Evolutionary conservation across 768 basidiomycete species (phyloP), one percentile per base, ranked within the genome.

Genomic region (Hydnum rufescens): DNA sequence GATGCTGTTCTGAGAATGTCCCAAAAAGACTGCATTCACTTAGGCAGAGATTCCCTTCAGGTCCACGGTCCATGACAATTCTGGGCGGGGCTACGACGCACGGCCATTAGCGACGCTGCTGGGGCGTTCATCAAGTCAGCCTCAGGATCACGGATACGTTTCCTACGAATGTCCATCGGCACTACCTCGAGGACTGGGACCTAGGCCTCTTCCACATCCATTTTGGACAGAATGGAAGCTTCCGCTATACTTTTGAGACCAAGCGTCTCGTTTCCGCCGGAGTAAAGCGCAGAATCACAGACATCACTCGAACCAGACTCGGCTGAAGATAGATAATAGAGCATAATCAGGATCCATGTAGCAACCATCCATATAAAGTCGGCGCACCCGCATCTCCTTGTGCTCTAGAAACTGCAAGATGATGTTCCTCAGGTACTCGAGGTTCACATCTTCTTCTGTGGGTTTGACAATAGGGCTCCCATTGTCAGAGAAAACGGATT

Each of bases 361-460:
- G 16, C 13, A 44, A 32, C n/a, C n/a, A n/a, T n/a, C n/a, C n/a
- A n/a, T n/a, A n/a, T n/a, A 4, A 3, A 19, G n/a, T 16, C 4
- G 8, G 69, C 86, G 63, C 61, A 90, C 90, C 67, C 95, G 74
- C 90, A 96, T 96, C 64, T 97, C 90, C 63, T 93, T 90, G 67
- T 96, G 86, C 63, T 99, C 95, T 49, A 99, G 70, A 68, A 99
- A 99, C 64, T 97, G 95, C 44, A 99, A 64, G 53, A 97, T 88
- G 30, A 97, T 84, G 64, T 97, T 97, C 54, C 95, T 74, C 44
- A 99, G 65, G 65, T 99, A 99, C 66, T 97, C 95, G 4, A 93
- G 68, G 61, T 93, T 97, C 52, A 97, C 75, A 56, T 93, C 93
- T 61, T 93, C 92, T 42, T 96, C 90, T 3, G 55, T 57, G 3